Conservation (phyloP, 768 basidiomycete genomes). For the Piloderma croceum region DNA sequence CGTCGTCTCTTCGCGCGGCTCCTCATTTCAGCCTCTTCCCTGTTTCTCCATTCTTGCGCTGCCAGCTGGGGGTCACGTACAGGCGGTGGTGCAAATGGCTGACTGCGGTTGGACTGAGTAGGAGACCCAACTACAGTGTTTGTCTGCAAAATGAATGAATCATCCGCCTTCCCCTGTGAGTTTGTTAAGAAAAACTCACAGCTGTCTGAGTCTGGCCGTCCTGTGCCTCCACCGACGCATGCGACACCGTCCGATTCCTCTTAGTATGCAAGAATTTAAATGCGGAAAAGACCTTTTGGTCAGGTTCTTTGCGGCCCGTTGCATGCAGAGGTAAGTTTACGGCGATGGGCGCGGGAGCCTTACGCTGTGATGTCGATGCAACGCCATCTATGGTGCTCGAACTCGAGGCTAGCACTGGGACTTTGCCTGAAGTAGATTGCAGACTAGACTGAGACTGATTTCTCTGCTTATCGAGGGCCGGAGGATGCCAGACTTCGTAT, state of each 20-base stretch:
- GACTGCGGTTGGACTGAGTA: conserved; percentile 62
- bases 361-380: conserved; percentile 9
- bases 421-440: conserved; percentile 10
- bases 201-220: conserved; percentile 81
- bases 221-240: conserved; percentile 70
- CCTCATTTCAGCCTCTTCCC: conserved; percentile 47
- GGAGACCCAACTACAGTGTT: conserved; percentile 75
- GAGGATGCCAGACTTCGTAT: conserved; percentile 13
- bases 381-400: conserved; percentile 6
- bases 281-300: conserved; percentile 50
- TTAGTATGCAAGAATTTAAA: conserved; percentile 57
- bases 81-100: conserved; percentile 52
- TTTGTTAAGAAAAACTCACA: conserved; percentile 39
- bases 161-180: no score
- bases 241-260: conserved; percentile 62
- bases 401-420: conserved; percentile 14
- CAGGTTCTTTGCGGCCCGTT: conserved; percentile 32
- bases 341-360: conserved; percentile 15
- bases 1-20: conserved; percentile 38
- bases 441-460: no score
- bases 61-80: conserved; percentile 60
- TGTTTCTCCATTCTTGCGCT: conserved; percentile 66
- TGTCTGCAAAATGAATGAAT: no score
- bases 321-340: conserved; percentile 30
- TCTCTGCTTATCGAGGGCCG: neutral